These are phyloP conservation scores for Colletotrichum sp. DNA, from an alignment of 2,329 filamentous ascomycete species.

Conservation along the genomic window DNA sequence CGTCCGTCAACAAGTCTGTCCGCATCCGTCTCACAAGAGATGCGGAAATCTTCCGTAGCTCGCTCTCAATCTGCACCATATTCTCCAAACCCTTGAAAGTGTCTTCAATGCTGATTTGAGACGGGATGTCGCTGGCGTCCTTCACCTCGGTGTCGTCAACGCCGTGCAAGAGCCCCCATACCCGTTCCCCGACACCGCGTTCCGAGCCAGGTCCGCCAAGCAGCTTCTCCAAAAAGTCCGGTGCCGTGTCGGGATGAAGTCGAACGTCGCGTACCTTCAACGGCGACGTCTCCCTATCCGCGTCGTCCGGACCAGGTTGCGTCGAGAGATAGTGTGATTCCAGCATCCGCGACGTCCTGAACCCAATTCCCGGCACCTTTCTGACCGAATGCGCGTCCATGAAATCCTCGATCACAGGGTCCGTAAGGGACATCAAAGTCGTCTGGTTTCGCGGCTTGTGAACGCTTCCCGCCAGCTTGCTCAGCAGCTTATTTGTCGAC, in stretches of 20 bases:
- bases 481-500: slow-evolving; percentile 83
- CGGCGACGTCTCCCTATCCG: slow-evolving; percentile 27
- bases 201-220: slow-evolving; percentile 74
- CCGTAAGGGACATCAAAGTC: slow-evolving; percentile 73
- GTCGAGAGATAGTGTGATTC: slow-evolving; percentile 39
- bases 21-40: slow-evolving; percentile 82
- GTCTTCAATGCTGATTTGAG: slow-evolving; percentile 94
- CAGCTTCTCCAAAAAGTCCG: slow-evolving; percentile 69
- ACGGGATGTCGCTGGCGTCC: slow-evolving; percentile 73
- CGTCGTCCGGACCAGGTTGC: neutral
- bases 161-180: slow-evolving; percentile 84
- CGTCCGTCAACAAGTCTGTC: slow-evolving; percentile 69
- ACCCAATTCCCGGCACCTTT: slow-evolving; percentile 85
- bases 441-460: slow-evolving; percentile 92
- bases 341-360: slow-evolving; percentile 64
- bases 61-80: slow-evolving; percentile 65
- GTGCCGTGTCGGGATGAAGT: slow-evolving; percentile 64
- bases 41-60: slow-evolving; percentile 70
- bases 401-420: slow-evolving; percentile 65
- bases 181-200: slow-evolving; percentile 71
- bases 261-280: slow-evolving; percentile 73
- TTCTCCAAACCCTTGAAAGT: slow-evolving; percentile 79
- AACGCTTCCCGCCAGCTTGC: slow-evolving; percentile 82
- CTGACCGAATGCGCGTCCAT: slow-evolving; percentile 78
- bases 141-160: slow-evolving; percentile 78